Base-by-base conservation (phyloP, 2,329 filamentous ascomycete species). In the Hypoxylon sp. region DNA sequence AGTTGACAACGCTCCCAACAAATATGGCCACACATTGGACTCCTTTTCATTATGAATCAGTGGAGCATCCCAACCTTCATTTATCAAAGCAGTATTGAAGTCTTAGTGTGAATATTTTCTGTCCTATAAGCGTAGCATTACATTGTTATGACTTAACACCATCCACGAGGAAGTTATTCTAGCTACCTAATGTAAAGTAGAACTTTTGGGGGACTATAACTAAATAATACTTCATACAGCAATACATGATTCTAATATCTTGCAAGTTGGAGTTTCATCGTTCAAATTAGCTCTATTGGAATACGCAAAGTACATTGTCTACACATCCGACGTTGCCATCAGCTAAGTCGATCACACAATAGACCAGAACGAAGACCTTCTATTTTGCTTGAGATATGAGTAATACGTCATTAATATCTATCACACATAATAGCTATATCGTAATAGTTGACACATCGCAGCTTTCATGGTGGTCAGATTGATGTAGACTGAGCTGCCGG, bases 301-400 rank as follows among this genome's bases (percentile, higher is more conserved):
- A 19, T 17, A 9, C 10, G 9, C 21, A 14, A 5, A 10, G 11
- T 46, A 7, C 19, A 46, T 5, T 25, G 23, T 46, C 43, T 46
- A 14, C 11, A 3, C 21, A 46, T 46, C 43, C 13, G 21, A 48
- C n/a, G 43, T 48, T 48, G 43, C 43, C 43, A 48, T 48, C 7
- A 14, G 19, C 13, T 25, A 48, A 25, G 9, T 23, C 3, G 43
- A 48, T 48, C 43, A 46, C 41, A 1, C 41, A 19, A 46, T 46
- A 13, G 17, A 19, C 43, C 9, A 23, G 1, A 48, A 14, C 4
- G 23, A 5, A 25, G 13, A 2, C 25, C 43, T 25, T 41, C 14
- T 6, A 17, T 17, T 2, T 41, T n/a, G 36, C 36, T 41, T 38
- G 36, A 38, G 14, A 38, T 38, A 14, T 17, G 14, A 38, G 36